phyloP scores from a whole-genome alignment of 1,284 basidiomycete species.

The Schizopora paradoxa region DNA sequence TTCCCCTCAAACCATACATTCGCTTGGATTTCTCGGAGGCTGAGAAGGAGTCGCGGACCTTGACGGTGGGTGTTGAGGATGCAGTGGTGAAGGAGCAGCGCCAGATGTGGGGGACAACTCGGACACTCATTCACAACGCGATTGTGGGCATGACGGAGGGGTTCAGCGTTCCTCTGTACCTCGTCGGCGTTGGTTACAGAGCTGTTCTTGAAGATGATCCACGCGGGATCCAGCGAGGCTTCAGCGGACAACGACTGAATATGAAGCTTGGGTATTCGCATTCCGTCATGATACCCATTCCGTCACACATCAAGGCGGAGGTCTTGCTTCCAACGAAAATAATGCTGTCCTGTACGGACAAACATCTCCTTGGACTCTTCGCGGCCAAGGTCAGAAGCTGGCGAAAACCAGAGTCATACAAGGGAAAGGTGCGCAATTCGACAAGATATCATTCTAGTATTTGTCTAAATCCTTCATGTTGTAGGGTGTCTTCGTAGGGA shows the following conservation, averaged over 20 bases:
- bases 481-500: conserved; percentile 87
- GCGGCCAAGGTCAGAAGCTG: conserved; percentile 81
- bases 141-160: conserved; percentile 87
- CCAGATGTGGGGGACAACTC: conserved; percentile 90
- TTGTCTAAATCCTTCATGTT: conserved; percentile 15
- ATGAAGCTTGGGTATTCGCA: conserved; percentile 94
- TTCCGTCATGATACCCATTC: conserved; percentile 79
- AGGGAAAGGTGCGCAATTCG: conserved; percentile 77
- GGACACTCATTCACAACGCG: conserved; percentile 86
- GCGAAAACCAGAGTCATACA: conserved; percentile 94
- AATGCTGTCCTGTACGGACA: conserved; percentile 64
- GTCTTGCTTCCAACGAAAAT: conserved; percentile 71
- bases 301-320: conserved; percentile 71
- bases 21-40: conserved; percentile 51
- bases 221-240: conserved; percentile 50
- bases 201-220: conserved; percentile 85
- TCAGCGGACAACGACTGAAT: conserved; percentile 63
- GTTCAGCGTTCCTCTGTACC: conserved; percentile 75
- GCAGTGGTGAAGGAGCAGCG: conserved; percentile 71
- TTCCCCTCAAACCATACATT: conserved; percentile 68
- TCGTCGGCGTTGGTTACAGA: conserved; percentile 96
- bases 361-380: conserved; percentile 78
- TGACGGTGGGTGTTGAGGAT: conserved; percentile 69
- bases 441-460: conserved; percentile 7
- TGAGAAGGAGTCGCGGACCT: no score